phyloP scores from a whole-genome alignment of 495 filamentous ascomycete genomes.

The Penicillium steckii region DNA sequence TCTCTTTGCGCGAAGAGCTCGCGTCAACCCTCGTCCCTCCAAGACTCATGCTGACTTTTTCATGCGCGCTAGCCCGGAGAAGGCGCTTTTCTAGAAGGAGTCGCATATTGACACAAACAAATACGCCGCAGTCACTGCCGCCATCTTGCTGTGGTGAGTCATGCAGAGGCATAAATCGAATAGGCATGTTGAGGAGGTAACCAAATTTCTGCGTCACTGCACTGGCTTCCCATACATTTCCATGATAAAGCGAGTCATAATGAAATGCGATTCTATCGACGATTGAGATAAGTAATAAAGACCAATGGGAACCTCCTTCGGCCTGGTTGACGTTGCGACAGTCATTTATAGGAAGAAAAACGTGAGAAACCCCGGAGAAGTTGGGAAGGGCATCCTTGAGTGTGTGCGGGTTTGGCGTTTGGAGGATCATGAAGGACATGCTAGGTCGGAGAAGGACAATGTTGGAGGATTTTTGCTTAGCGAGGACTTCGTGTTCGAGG shows the following conservation, averaged over 20 bases:
- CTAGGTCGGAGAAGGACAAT: slow-evolving; percentile 90
- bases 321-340: slow-evolving; percentile 68
- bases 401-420: slow-evolving; percentile 70
- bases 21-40: slow-evolving; percentile 77
- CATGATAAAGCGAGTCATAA: slow-evolving; percentile 84
- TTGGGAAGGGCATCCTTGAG: slow-evolving; percentile 58
- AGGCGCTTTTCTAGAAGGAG: slow-evolving; percentile 81
- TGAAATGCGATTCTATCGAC: slow-evolving; percentile 93
- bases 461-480: slow-evolving; percentile 69
- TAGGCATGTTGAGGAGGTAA: slow-evolving; percentile 57
- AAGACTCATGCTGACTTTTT: slow-evolving; percentile 94
- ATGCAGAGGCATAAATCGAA: slow-evolving; percentile 72
- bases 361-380: slow-evolving; percentile 81
- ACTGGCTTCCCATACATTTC: slow-evolving; percentile 71
- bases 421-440: slow-evolving; percentile 92
- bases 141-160: slow-evolving; percentile 94
- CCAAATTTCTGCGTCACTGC: slow-evolving; percentile 61
- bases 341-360: slow-evolving; percentile 97
- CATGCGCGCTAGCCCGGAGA: slow-evolving; percentile 67
- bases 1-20: slow-evolving; percentile 72
- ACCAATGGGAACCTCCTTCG: slow-evolving; percentile 95
- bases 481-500: slow-evolving; percentile 84
- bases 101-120: slow-evolving; percentile 91
- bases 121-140: slow-evolving; percentile 90
- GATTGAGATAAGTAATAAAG: slow-evolving; percentile 81